These are phyloP conservation scores for Chrysoporthe deuterocubensis DNA, from an alignment of 2,329 filamentous ascomycete species.

Conservation along the genomic window DNA sequence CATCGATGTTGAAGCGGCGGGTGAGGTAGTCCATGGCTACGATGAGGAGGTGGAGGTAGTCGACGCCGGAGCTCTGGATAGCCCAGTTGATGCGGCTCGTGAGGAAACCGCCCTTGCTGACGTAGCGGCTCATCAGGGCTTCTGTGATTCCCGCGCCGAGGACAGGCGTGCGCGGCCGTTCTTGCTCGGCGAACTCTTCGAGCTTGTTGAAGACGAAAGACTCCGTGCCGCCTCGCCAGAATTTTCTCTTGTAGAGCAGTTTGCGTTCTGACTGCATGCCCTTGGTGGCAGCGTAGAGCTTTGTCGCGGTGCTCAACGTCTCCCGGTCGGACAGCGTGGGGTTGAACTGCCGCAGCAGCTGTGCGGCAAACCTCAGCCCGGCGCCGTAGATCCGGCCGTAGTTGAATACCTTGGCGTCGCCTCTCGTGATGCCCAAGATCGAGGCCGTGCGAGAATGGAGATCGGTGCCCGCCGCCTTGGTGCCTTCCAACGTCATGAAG, in stretches of 20 bases:
- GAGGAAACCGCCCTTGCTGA: slow-evolving; percentile 89
- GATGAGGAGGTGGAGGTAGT: slow-evolving; percentile 94
- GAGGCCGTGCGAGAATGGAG: slow-evolving; percentile 90
- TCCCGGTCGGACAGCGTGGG: slow-evolving; percentile 78
- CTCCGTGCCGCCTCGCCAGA: slow-evolving; percentile 96
- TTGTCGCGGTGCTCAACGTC: slow-evolving; percentile 75
- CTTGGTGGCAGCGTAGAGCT: slow-evolving; percentile 87
- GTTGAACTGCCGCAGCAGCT: slow-evolving; percentile 91
- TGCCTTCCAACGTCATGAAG: slow-evolving; percentile 98
- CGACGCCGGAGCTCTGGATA: slow-evolving; percentile 95
- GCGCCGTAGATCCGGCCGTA: slow-evolving; percentile 99
- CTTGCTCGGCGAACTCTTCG: slow-evolving; percentile 96
- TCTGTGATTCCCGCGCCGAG: slow-evolving; percentile 95
- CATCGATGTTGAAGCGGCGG: slow-evolving; percentile 81
- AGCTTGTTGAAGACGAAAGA: slow-evolving; percentile 98
- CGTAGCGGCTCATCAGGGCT: slow-evolving; percentile 84
- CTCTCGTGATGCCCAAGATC: slow-evolving; percentile 91
- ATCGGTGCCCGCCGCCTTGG: slow-evolving; percentile 91
- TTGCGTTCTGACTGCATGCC: slow-evolving; percentile 82
- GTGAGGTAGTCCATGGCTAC: slow-evolving; percentile 93
- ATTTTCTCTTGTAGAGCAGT: slow-evolving; percentile 70
- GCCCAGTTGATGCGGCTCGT: slow-evolving; percentile 99
- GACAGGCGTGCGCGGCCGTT: slow-evolving; percentile 86
- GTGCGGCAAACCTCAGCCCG: slow-evolving; percentile 89
- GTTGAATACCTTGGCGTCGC: slow-evolving; percentile 97